Evolutionary conservation across 129 eudicot species (phyloP).

Genomic region (Heracleum sosnowskyi): DNA sequence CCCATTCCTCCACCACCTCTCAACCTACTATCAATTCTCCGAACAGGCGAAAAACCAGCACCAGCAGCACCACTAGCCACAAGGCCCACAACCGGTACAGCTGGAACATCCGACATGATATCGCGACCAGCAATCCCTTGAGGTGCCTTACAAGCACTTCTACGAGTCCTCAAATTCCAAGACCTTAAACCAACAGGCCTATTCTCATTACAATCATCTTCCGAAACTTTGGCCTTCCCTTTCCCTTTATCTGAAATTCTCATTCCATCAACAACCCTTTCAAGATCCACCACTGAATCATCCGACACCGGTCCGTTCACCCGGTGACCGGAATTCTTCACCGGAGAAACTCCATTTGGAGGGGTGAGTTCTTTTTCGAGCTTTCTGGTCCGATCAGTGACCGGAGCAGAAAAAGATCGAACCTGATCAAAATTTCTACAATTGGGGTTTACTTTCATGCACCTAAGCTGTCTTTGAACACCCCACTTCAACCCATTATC

Average conservation of each 20-base stretch:
- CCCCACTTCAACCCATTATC: conserved; percentile 15
- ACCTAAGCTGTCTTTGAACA: conserved; percentile 15
- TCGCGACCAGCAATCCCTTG: neutral
- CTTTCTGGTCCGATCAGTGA: neutral
- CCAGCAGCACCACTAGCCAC: neutral
- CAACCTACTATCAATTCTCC: neutral
- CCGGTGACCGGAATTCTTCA: neutral
- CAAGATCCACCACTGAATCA: conserved; percentile 19
- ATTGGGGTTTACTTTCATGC: conserved; percentile 6
- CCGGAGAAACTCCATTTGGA: neutral
- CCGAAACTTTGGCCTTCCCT: neutral
- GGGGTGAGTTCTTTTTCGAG: neutral
- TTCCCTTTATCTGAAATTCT: neutral
- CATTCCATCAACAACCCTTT: conserved; percentile 7
- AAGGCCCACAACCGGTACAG: neutral
- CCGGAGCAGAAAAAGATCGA: neutral
- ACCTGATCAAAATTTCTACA: neutral
- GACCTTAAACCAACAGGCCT: neutral
- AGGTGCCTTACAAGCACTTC: conserved; percentile 11
- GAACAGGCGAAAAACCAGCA: neutral
- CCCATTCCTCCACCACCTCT: neutral
- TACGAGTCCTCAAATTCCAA: conserved; percentile 1
- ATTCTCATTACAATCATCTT: neutral
- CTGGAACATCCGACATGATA: neutral
- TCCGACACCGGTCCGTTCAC: neutral